These are phyloP conservation scores for Saturnispora hagleri DNA, from an alignment of 805 yeast species.

Conservation along the genomic window DNA sequence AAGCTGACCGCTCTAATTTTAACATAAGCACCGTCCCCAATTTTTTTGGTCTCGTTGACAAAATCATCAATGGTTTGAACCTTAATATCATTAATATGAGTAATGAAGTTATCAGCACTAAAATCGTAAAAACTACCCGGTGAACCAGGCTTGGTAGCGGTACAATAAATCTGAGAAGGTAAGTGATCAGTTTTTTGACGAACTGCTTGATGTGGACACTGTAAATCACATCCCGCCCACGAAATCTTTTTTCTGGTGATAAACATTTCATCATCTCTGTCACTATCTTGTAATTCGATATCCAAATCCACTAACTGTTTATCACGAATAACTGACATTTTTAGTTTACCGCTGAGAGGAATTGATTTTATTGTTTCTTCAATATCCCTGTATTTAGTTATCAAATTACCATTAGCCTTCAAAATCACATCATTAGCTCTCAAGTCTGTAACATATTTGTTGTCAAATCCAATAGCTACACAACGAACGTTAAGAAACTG, in stretches of 20 bases:
- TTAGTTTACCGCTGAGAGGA: slow-evolving; percentile 23
- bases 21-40: slow-evolving; percentile 74
- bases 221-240: slow-evolving; percentile 81
- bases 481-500: neutral
- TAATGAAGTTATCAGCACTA: slow-evolving; percentile 71
- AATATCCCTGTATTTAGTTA: slow-evolving; percentile 60
- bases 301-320: slow-evolving; percentile 50
- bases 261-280: slow-evolving; percentile 26
- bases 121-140: slow-evolving; percentile 84
- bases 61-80: slow-evolving; percentile 67
- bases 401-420: slow-evolving; percentile 54
- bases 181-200: slow-evolving; percentile 68
- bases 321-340: slow-evolving; percentile 62
- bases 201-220: slow-evolving; percentile 87
- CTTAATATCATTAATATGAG: slow-evolving; percentile 74
- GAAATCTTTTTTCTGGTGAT: slow-evolving; percentile 58
- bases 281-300: slow-evolving; percentile 58
- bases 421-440: slow-evolving; percentile 72
- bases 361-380: slow-evolving; percentile 30
- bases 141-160: slow-evolving; percentile 66
- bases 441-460: slow-evolving; percentile 26
- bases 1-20: slow-evolving; percentile 59
- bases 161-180: slow-evolving; percentile 80
- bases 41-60: slow-evolving; percentile 50
- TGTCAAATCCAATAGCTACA: slow-evolving; percentile 20